Evolutionary conservation across 805 yeast genomes (phyloP), one percentile per base, ranked within the genome.

Genomic region (Tetrapisispora fleetii): DNA sequence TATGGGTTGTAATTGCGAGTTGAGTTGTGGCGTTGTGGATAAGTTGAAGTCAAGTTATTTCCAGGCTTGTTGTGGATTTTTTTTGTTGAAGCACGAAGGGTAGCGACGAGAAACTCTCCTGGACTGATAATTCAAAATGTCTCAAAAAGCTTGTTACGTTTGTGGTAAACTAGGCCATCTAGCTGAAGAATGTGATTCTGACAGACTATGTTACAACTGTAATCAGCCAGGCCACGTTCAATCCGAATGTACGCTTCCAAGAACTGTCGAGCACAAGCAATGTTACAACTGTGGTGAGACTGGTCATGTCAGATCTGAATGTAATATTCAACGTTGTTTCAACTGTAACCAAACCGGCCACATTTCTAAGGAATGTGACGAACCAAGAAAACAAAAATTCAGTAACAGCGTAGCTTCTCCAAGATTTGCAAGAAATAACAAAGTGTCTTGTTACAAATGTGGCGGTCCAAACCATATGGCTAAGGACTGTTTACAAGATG

Each of bases 401-500:
- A 28, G 17, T 40, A 24, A 21, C 19, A 40, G 27, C 36, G 27
- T 28, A 19, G 18, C 22, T 21, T 19, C 13, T 13, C 43, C 16
- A 28, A 40, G 43, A 40, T 40, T 28, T 35, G 21, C 33, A 40
- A 40, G 43, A 40, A 40, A 40, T 28, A 40, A 40, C 36, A 57
- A 52, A 50, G 63, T 62, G 47, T 78, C 86, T 50, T 86, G 95
- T 71, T 85, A 83, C 81, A 86, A 83, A 71, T 86, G 95, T 68
- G 95, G 95, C 63, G 93, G 91, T 55, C 89, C 93, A 64, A 86
- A 86, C 80, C 95, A 88, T 69, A 83, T 82, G 71, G 95, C 95
- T 56, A 83, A 86, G 73, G 95, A 87, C 69, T 87, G 96, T 71
- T 83, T 81, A 67, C 81, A 80, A 58, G 77, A 80, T 49, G 77